Conservation (phyloP, 768 basidiomycete genomes). For the Epithele typhae region DNA sequence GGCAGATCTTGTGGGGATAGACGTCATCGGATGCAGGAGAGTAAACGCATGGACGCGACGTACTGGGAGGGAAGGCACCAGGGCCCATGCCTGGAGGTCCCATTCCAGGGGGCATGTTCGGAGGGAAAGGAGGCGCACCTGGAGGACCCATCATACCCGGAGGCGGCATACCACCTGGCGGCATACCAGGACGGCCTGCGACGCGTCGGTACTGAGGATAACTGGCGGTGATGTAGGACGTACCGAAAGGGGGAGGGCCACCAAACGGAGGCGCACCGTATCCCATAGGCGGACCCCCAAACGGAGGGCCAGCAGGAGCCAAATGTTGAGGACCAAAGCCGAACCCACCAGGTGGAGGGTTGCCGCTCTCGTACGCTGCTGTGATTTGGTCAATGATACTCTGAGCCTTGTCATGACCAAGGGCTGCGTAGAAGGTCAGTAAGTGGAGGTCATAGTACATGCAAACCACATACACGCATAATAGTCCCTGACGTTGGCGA, state of each 20-base stretch:
- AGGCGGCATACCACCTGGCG: conserved; percentile 49
- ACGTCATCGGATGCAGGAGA: too few species aligned
- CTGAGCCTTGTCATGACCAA: conserved; percentile 96
- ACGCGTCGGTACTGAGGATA: background rate
- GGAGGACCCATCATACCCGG: conserved; percentile 49
- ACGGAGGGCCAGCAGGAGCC: conserved; percentile 37
- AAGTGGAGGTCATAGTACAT: background rate
- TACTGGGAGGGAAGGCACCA: conserved; percentile 23
- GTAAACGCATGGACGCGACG: background rate
- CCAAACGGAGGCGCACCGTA: conserved; percentile 50
- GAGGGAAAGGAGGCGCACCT: conserved; percentile 73
- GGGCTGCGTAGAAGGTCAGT: conserved; percentile 41
- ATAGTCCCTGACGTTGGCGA: conserved; percentile 95
- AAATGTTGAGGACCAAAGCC: conserved; percentile 83
- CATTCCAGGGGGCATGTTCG: conserved; percentile 41
- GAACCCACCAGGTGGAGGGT: conserved; percentile 83
- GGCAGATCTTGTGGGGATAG: too few species aligned
- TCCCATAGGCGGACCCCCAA: conserved; percentile 44
- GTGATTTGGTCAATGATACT: conserved; percentile 98
- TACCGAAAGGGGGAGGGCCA: conserved; percentile 41
- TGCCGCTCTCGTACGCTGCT: conserved; percentile 82
- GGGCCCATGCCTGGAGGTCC: conserved; percentile 30
- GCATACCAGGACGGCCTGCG: conserved; percentile 65
- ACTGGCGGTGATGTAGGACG: too few species aligned
- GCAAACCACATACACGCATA: conserved; percentile 70